Percentiles rank a stretch among this genome's conserved stretches.
phyloP scores from a whole-genome alignment of 176 grass and related monocot species.

The Canna indica region DNA sequence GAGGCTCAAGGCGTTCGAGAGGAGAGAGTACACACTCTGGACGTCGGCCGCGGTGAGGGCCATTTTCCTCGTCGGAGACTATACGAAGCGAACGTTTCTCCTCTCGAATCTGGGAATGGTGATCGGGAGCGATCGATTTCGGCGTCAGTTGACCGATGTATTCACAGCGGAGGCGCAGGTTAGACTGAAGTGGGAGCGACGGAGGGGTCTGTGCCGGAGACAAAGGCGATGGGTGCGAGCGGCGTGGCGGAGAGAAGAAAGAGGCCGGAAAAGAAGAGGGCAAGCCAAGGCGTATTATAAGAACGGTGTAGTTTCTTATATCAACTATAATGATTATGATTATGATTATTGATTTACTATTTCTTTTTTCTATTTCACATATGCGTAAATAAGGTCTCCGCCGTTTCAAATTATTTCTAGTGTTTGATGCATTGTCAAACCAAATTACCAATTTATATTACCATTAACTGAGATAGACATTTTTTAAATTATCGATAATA shows the following conservation, averaged over 20 bases:
- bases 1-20: conserved; percentile 72
- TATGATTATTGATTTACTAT: conserved; percentile 36
- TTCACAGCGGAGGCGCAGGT: not conserved
- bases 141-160: not conserved
- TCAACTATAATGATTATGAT: too few species aligned
- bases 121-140: not conserved
- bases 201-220: not conserved
- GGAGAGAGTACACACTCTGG: conserved; percentile 72
- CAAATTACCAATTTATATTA: too few species aligned
- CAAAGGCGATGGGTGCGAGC: not conserved
- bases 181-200: not conserved
- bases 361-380: too few species aligned
- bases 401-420: too few species aligned
- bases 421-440: too few species aligned
- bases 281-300: too few species aligned
- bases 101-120: not conserved
- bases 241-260: not conserved
- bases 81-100: not conserved
- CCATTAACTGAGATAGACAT: too few species aligned
- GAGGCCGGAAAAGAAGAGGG: not conserved
- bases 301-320: too few species aligned
- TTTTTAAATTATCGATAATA: too few species aligned
- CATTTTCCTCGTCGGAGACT: conserved; percentile 19
- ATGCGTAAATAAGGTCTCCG: too few species aligned
- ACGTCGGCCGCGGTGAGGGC: conserved; percentile 77